Base-by-base conservation (phyloP, 768 basidiomycete species). In the Saitozyma podzolica region DNA sequence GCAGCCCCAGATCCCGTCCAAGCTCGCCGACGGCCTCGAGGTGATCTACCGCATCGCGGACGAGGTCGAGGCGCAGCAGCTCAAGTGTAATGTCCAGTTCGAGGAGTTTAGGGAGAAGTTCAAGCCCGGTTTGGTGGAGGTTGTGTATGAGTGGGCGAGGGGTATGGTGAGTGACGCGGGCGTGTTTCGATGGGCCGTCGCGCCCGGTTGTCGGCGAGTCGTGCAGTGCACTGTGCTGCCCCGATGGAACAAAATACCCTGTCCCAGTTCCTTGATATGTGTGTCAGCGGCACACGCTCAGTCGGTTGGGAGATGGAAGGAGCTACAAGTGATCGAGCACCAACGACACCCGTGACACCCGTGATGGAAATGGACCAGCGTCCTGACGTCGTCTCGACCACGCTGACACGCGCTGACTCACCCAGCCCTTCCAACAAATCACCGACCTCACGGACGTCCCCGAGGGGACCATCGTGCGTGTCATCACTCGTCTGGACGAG, bases 141-240 rank as follows among this genome's bases (percentile, higher is more conserved):
- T 95, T 1, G 96, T 97, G 8, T 97, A 98, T 75, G 96, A 98
- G 79, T 99, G 96, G 96, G 94, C 96, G 0, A 92, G 89, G 78
- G 96, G 96, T 58, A 97, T 95, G 94, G 95, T 95, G 70, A 69
- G 86, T 74, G 49, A 3, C 48, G 6, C 54, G 14, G 58, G 17
- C 50, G 19, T 42, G 29, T 29, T 29, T 29, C 29, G 29, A 29
- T 29, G 29, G 29, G 2, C 29, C 29, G 29, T 29, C 29, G 29
- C 29, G 29, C 2, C 29, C 2, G 29, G 29, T 29, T 2, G 2
- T 29, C 29, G 29, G 29, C 2, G 29, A 29, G 29, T 29, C 29
- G 29, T 2, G 2, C 29, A 29, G 29, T 29, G 29, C 29, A 29
- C 29, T 29, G 29, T 29, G 29, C 29, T 29, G 29, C 29, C 29